Evolutionary conservation across 1,284 basidiomycete species (phyloP).

Genomic region (Ceratobasidium sp.): DNA sequence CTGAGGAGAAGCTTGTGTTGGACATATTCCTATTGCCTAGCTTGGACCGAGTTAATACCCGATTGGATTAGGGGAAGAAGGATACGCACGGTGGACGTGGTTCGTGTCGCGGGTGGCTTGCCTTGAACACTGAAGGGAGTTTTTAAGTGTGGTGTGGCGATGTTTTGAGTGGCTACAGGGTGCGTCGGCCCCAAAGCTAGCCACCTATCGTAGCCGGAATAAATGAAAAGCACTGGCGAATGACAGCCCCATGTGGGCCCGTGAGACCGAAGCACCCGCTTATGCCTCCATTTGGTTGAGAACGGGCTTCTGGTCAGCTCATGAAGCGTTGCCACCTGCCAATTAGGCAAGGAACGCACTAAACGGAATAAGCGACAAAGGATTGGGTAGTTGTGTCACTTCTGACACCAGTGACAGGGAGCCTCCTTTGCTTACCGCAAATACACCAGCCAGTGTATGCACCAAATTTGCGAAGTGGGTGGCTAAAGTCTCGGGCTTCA

Average conservation of each 20-base stretch:
- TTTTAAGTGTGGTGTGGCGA: neutral
- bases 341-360: neutral
- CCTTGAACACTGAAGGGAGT: neutral
- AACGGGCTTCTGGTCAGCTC: neutral
- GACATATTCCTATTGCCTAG: neutral
- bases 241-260: neutral
- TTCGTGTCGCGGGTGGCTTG: neutral
- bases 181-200: neutral
- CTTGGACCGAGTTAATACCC: no score
- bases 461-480: neutral
- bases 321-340: neutral
- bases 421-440: no score
- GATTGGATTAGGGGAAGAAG: no score
- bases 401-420: no score
- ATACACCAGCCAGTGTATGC: no score
- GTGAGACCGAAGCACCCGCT: neutral
- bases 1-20: neutral
- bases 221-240: neutral
- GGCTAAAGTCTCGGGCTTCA: neutral
- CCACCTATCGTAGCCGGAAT: neutral
- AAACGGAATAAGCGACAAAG: neutral
- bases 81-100: no score
- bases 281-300: neutral
- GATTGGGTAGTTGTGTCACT: neutral
- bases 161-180: constrained; percentile 6